Base-by-base conservation (phyloP, 2,329 filamentous ascomycete species). In the Xylariaceae sp. region DNA sequence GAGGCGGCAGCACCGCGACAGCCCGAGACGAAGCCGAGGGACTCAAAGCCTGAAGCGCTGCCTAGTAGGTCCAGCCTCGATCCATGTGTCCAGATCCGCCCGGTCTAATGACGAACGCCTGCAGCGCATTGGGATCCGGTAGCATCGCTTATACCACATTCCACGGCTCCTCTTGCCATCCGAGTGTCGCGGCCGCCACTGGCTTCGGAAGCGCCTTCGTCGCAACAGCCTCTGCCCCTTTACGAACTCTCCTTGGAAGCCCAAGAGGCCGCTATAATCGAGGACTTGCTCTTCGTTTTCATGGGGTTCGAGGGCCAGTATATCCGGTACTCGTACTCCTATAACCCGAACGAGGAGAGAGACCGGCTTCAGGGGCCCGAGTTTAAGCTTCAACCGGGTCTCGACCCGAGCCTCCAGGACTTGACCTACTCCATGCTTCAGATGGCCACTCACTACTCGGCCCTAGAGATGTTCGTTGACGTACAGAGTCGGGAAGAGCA, bases 221-320 rank as follows among this genome's bases (percentile, higher is more conserved):
- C 73, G 6, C 67, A 88, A 31, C 79, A 85, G 27, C 83, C 84
- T 1, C 65, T 65, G 31, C 68, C 80, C 5, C 67, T 96, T 12
- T 67, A 72, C 36, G 77, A 84, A 37, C 63, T 96, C 38, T 78
- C 79, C 1, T 64, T 93, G 18, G 83, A 93, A 44, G 75, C 75
- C 3, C 92, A 98, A 58, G 92, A 98, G 61, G 76, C 79, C 16
- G 83, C 78, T 7, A 82, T 98, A 29, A 68, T 96, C 27, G 89
- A 95, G 47, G 92, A 98, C 50, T 63, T 98, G 12, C 62, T 96
- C 22, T 95, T 90, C 54, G 88, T 94, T 5, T 93, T 96, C 50
- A 95, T 98, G 89, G 92, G 92, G 16, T 94, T 88, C 44, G 92
- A 98, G 60, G 92, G 92, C n/a, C 88, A 94, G 57, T 96, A 96